Evolutionary conservation across 805 yeast species (phyloP).

Genomic region (Spathaspora sp.): DNA sequence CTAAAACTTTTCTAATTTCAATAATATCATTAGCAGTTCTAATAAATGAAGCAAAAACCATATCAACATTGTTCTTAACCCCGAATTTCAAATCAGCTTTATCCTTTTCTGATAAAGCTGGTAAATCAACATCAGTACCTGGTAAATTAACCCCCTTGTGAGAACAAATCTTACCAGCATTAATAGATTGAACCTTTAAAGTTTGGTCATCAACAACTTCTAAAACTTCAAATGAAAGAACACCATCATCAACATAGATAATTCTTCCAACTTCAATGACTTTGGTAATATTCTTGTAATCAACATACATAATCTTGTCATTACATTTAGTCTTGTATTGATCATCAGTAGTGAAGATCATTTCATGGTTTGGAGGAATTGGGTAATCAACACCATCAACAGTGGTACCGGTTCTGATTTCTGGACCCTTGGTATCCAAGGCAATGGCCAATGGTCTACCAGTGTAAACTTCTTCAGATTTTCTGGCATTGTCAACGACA

Average conservation of each 20-base stretch:
- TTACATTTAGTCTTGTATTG: constrained; percentile 67
- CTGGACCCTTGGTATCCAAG: constrained; percentile 98
- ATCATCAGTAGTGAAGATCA: constrained; percentile 91
- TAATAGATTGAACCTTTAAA: constrained; percentile 82
- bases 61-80: constrained; percentile 95
- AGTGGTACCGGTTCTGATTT: constrained; percentile 98
- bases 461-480: constrained; percentile 82
- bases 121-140: constrained; percentile 97
- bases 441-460: constrained; percentile 99
- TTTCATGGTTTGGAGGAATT: constrained; percentile 79
- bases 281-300: constrained; percentile 94
- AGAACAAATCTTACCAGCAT: constrained; percentile 93
- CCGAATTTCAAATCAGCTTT: constrained; percentile 89
- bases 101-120: constrained; percentile 97
- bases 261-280: constrained; percentile 84
- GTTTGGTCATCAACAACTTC: constrained; percentile 78
- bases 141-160: constrained; percentile 99
- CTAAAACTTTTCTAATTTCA: constrained; percentile 89
- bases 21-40: constrained; percentile 88
- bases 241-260: constrained; percentile 97
- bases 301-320: constrained; percentile 81
- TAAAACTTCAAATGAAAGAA: constrained; percentile 86
- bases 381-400: constrained; percentile 75
- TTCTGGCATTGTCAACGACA: constrained; percentile 93
- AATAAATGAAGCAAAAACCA: constrained; percentile 98